Base-by-base conservation (phyloP, 805 yeast species). In the Myxozyma sirexii region DNA sequence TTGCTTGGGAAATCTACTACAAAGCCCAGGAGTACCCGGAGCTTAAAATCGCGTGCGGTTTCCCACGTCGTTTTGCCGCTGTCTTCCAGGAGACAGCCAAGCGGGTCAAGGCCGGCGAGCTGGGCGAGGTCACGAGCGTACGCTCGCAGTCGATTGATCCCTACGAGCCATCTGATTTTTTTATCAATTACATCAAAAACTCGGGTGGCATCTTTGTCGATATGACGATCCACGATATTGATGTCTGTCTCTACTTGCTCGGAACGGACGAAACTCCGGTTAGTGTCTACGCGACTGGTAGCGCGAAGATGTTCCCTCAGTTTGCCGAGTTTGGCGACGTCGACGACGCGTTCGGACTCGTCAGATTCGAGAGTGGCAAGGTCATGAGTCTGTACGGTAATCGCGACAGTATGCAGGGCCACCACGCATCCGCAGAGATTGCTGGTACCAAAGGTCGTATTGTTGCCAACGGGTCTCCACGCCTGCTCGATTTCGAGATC, bases 121-220 rank as follows among this genome's bases (percentile, higher is more conserved):
- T 65, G 33, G 68, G 68, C 27, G 44, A 60, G 35, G 56, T 61
- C n/a, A 43, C 39, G 13, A 56, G 56, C 4, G 26, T 66, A 49
- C 56, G 66, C 17, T 62, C 68, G 15, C 64, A 62, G 49, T 64
- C 65, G 15, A 42, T 61, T 19, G 68, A 64, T 37, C 49, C 50
- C 29, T 54, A 49, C 10, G 55, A 56, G 45, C 26, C 47, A 15
- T 35, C 54, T 4, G 55, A 64, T 7, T 53, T 43, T 37, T 64
- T 67, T 23, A 43, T 56, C 47, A 56, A 64, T 39, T 68, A 65
- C 53, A 56, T 62, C 57, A 62, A 58, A 38, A 37, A 24, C 35
- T 68, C 70, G 8, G 70, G 70, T 23, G 68, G 70, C n/a, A 68
- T 68, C 26, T 64, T 68, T 38, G 64, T 67, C 19, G 70, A 67